These are phyloP conservation scores for Trichosporon sp. DNA, from an alignment of 1,284 basidiomycete genomes.

Conservation along the genomic window DNA sequence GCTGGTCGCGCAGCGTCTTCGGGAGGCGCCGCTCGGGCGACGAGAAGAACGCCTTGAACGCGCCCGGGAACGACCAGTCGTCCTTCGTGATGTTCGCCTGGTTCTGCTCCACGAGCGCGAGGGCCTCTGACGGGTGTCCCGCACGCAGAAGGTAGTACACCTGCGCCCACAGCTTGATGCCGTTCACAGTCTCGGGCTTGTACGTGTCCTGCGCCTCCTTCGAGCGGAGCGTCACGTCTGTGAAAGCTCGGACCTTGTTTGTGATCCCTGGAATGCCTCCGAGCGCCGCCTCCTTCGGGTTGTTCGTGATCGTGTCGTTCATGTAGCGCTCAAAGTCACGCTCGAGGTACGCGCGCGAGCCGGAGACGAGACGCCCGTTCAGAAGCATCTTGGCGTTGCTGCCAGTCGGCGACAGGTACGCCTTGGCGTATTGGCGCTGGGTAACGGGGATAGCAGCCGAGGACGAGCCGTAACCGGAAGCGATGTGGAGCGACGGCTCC, in stretches of 20 bases:
- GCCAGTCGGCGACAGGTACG: slow-evolving; percentile 53
- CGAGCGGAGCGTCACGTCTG: slow-evolving; percentile 64
- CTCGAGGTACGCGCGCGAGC: slow-evolving; percentile 61
- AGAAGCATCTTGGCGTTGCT: slow-evolving; percentile 38
- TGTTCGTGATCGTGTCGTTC: slow-evolving; percentile 78
- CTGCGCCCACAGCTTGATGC: slow-evolving; percentile 88
- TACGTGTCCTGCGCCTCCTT: slow-evolving; percentile 81
- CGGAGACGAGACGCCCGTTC: slow-evolving; percentile 44
- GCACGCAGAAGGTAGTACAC: slow-evolving; percentile 87
- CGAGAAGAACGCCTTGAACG: slow-evolving; percentile 85
- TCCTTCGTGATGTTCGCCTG: slow-evolving; percentile 75
- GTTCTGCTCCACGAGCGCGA: slow-evolving; percentile 72
- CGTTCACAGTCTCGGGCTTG: slow-evolving; percentile 79
- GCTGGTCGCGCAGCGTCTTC: slow-evolving; percentile 77
- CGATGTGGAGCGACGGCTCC: slow-evolving; percentile 57
- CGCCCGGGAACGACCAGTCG: slow-evolving; percentile 80
- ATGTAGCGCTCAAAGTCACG: slow-evolving; percentile 78
- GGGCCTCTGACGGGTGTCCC: slow-evolving; percentile 78
- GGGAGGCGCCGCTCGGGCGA: slow-evolving; percentile 76
- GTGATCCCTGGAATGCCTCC: slow-evolving; percentile 88
- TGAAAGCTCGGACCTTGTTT: slow-evolving; percentile 86
- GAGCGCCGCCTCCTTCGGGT: slow-evolving; percentile 80
- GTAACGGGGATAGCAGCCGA: slow-evolving; percentile 36
- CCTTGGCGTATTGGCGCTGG: slow-evolving; percentile 60
- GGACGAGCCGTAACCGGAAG: slow-evolving; percentile 29